Conservation (phyloP, 306 rosid genomes). For the Lupinus albus region DNA sequence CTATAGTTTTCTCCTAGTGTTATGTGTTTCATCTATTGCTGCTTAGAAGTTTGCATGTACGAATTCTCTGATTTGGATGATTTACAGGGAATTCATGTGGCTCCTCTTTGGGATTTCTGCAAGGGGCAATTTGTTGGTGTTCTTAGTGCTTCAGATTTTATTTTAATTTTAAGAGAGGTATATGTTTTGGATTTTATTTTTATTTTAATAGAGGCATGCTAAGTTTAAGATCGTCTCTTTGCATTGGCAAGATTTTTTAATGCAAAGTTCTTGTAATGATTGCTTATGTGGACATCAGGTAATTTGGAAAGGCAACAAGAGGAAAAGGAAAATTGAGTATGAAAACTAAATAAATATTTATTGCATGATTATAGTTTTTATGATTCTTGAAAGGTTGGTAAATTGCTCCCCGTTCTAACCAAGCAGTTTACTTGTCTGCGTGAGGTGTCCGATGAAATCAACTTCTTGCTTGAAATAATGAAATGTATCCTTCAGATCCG, state of each 20-base stretch:
- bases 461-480: neutral
- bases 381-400: neutral
- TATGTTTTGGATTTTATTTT: conserved; percentile 58
- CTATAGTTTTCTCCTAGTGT: conserved; percentile 10
- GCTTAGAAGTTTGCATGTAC: conserved; percentile 38
- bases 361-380: neutral
- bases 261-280: conserved; percentile 23
- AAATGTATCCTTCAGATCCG: neutral
- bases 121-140: conserved; percentile 87
- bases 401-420: conserved; percentile 7
- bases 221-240: conserved; percentile 32
- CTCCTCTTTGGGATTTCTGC: conserved; percentile 92
- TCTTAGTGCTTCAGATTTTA: conserved; percentile 81
- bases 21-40: conserved; percentile 32
- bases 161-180: conserved; percentile 91
- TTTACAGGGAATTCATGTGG: conserved; percentile 77
- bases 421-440: neutral
- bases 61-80: conserved; percentile 37
- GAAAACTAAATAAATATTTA: neutral
- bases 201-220: conserved; percentile 60
- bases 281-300: conserved; percentile 29
- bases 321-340: neutral
- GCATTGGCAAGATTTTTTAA: conserved; percentile 29
- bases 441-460: conserved; percentile 1
- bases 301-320: conserved; percentile 36